These are phyloP conservation scores for Aegilops tauschii DNA, from an alignment of 176 grass and related monocot genomes.

Conservation along the genomic window DNA sequence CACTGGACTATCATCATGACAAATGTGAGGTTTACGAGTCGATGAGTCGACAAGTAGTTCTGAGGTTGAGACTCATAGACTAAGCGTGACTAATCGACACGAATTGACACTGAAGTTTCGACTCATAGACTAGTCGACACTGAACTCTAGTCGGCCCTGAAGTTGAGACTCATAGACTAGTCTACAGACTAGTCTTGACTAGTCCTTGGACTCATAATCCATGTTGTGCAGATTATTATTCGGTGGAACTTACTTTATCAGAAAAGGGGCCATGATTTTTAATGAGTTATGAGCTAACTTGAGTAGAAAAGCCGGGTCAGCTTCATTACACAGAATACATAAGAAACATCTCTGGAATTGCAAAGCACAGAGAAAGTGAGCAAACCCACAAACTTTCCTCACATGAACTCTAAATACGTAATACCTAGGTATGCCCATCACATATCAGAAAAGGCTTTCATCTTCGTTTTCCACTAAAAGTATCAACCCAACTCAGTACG, in stretches of 20 bases:
- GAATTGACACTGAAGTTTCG: no score
- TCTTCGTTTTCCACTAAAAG: neutral
- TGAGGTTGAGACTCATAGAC: no score
- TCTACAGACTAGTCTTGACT: no score
- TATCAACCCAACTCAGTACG: neutral
- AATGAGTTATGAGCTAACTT: neutral
- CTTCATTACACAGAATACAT: neutral
- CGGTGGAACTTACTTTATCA: neutral
- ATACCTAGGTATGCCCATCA: neutral
- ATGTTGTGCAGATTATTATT: neutral
- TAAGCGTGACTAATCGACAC: no score
- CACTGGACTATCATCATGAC: neutral
- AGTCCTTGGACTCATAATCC: no score
- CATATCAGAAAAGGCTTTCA: neutral
- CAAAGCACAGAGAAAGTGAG: neutral
- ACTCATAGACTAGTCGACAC: no score
- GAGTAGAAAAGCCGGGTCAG: slow-evolving; percentile 1
- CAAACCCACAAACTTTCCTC: neutral
- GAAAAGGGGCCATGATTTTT: neutral
- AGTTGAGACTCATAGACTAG: no score
- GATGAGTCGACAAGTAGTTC: no score
- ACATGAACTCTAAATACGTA: slow-evolving; percentile 14
- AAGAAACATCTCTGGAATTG: neutral
- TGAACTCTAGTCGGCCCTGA: no score
- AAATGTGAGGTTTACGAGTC: neutral